Base-by-base conservation (phyloP, 805 yeast genomes). In the Tetrapisispora iriomotensis region DNA sequence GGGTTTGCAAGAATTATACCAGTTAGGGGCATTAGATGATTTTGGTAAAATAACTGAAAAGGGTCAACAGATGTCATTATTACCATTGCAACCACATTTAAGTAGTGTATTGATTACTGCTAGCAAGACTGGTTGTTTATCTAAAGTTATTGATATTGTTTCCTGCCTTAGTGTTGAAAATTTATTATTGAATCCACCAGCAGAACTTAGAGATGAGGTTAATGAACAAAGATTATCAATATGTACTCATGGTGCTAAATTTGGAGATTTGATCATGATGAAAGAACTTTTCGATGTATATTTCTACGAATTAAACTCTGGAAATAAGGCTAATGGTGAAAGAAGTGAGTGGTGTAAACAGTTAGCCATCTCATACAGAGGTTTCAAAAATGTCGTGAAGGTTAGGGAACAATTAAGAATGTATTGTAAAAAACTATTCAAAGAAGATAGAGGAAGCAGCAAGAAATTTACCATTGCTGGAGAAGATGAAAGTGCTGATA, bases 121-220 rank as follows among this genome's bases (percentile, higher is more conserved):
- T 0, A 62, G 70, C 43, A 77, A 74, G 33, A 47, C 52, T 21
- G 68, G 64, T 1, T 77, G 82, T 34, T 61, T 86, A 6, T 62
- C 64, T 2, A 74, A 80, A 1, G 95, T 84, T 1, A 69, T 90
- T 21, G 97, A 90, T 55, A 85, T 92, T 38, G 94, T 84, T 2
- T 77, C 97, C 0, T 90, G 97, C 61, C 68, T 92, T 19, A 85
- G 95, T 13, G 96, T 92, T 6, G 96, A 90, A 49, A 92, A 90
- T 54, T 67, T 92, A 51, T 60, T 92, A 20, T 54, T 84, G 50
- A 85, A 82, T 45, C 94, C 96, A 1, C 70, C 78, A 36, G 78
- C 82, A 2, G 95, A 87, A 39, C 65, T 69, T 38, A 68, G 97
- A 45, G 96, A 92, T 50, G 95, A 82, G 43, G 74, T 90, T 17